Evolutionary conservation across 495 filamentous ascomycete genomes (phyloP).

Genomic region (Bombardia bombarda): DNA sequence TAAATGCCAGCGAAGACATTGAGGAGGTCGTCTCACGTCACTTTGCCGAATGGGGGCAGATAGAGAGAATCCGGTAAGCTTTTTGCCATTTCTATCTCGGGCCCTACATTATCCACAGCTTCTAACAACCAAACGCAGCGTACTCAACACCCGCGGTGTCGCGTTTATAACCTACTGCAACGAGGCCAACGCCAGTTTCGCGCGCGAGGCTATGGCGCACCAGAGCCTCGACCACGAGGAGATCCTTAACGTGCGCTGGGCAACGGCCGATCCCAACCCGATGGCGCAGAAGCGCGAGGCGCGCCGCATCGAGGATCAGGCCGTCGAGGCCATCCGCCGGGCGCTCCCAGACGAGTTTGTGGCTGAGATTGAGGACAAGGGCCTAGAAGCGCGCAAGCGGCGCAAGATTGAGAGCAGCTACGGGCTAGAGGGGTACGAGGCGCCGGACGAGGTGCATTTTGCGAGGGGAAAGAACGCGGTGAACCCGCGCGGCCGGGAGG

Average conservation of each 20-base stretch:
- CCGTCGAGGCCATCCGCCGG: constrained; percentile 87
- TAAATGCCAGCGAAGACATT: constrained; percentile 95
- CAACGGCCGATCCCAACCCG: constrained; percentile 92
- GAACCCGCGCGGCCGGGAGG: constrained; percentile 47
- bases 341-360: constrained; percentile 91
- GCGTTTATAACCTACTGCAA: constrained; percentile 86
- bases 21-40: constrained; percentile 93
- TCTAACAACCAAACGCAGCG: no score
- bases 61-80: constrained; percentile 85
- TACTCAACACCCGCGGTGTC: constrained; percentile 83
- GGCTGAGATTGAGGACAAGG: constrained; percentile 86
- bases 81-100: no score
- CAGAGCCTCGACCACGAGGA: constrained; percentile 68
- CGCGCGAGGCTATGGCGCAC: constrained; percentile 83
- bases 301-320: constrained; percentile 86
- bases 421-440: constrained; percentile 85
- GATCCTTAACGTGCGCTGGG: constrained; percentile 94
- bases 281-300: constrained; percentile 91
- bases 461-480: constrained; percentile 56
- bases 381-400: constrained; percentile 76
- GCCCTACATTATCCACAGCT: no score
- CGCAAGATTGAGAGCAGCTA: constrained; percentile 86
- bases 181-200: constrained; percentile 83
- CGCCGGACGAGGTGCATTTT: constrained; percentile 91
- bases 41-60: constrained; percentile 84